phyloP scores from a whole-genome alignment of 2,329 filamentous ascomycete species.

The Trichophyton equinum region DNA sequence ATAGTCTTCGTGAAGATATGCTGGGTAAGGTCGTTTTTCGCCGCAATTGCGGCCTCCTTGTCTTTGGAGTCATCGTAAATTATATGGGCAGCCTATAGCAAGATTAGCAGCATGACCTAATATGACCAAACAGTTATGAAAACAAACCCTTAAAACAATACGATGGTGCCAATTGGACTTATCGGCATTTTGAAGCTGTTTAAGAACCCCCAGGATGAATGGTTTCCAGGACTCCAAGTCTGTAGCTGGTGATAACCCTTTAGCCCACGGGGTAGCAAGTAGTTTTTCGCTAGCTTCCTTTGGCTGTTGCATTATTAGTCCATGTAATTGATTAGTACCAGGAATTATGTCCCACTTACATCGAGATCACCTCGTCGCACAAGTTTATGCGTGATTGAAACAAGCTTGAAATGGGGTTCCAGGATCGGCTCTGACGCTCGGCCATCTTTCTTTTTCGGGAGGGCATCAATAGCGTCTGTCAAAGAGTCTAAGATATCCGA shows the following conservation, averaged over 20 bases:
- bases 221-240: slow-evolving; percentile 43
- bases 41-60: slow-evolving; percentile 43
- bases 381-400: slow-evolving; percentile 70
- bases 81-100: slow-evolving; percentile 43
- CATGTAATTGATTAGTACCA: slow-evolving; percentile 2
- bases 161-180: slow-evolving; percentile 94
- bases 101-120: neutral
- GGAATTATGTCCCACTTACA: slow-evolving; percentile 22
- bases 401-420: slow-evolving; percentile 85
- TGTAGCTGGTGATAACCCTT: slow-evolving; percentile 38
- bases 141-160: slow-evolving; percentile 61
- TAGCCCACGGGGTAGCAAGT: slow-evolving; percentile 42
- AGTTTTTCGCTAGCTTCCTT: slow-evolving; percentile 40
- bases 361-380: slow-evolving; percentile 42
- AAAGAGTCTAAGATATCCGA: slow-evolving; percentile 46
- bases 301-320: slow-evolving; percentile 30
- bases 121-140: slow-evolving; percentile 16
- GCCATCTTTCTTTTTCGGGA: slow-evolving; percentile 49
- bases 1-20: slow-evolving; percentile 92
- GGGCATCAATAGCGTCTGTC: slow-evolving; percentile 46
- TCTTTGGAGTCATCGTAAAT: slow-evolving; percentile 46
- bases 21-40: slow-evolving; percentile 65
- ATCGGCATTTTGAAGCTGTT: slow-evolving; percentile 54
- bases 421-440: slow-evolving; percentile 58
- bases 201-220: slow-evolving; percentile 50